Evolutionary conservation across 2,329 filamentous ascomycete genomes (phyloP).

Genomic region (Metarhizium robertsii): DNA sequence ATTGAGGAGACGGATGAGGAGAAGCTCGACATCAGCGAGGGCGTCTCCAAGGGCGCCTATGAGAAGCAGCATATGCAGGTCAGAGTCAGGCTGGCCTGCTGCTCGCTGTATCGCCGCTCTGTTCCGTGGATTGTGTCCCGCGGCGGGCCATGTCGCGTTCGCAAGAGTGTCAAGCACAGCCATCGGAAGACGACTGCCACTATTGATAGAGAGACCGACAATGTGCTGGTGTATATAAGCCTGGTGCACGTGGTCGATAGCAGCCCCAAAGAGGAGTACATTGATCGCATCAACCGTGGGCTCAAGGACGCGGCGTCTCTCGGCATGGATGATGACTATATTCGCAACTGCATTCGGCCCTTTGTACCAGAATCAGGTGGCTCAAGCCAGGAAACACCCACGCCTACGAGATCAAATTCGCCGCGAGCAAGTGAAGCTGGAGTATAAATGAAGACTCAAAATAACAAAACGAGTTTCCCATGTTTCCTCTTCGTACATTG

Average conservation of each 20-base stretch:
- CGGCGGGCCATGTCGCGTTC: constrained; percentile 22
- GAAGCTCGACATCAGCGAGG: constrained; percentile 30
- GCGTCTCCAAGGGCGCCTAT: constrained; percentile 29
- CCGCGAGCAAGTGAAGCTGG: neutral
- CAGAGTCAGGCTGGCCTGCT: constrained; percentile 21
- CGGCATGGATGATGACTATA: constrained; percentile 25
- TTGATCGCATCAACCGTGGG: constrained; percentile 29
- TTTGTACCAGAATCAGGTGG: constrained; percentile 19
- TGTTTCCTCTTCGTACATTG: neutral
- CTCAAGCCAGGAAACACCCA: neutral
- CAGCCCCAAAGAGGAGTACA: constrained; percentile 28
- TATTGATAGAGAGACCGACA: constrained; percentile 7
- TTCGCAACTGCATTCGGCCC: constrained; percentile 26
- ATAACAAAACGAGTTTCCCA: neutral
- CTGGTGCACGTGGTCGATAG: constrained; percentile 22
- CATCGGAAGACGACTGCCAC: neutral
- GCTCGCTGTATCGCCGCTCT: constrained; percentile 25
- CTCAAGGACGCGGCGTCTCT: constrained; percentile 25
- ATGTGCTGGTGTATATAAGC: constrained; percentile 32
- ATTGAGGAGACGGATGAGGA: constrained; percentile 27
- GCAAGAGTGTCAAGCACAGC: constrained; percentile 11
- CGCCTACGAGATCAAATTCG: neutral
- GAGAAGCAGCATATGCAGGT: constrained; percentile 24
- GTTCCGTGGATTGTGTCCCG: constrained; percentile 28
- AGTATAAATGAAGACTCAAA: neutral